Evolutionary conservation across 805 yeast genomes (phyloP), one percentile per base, ranked within the genome.

Genomic region (Starmerella khaoyaiensis): DNA sequence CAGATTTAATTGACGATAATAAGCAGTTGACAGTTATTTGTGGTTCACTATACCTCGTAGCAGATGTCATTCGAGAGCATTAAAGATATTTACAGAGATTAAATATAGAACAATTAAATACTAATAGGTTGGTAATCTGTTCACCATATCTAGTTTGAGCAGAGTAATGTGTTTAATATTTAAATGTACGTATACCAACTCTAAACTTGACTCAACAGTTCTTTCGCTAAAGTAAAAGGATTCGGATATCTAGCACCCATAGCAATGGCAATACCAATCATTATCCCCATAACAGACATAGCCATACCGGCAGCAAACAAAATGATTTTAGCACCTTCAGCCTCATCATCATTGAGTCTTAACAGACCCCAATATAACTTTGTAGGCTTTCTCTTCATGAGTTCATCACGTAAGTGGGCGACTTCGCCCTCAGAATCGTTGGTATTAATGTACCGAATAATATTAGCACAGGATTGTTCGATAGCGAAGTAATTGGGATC

Each of bases 401-500:
- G 14, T 30, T 28, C 37, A 19, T 19, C n/a, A 14, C 39, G 36
- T 12, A 19, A n/a, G 16, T 19, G 11, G 12, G 42, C 36, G 8
- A 50, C 47, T 25, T 34, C 37, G 34, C 41, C 36, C 35, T 33
- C 21, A 34, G 36, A 37, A 35, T 47, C 50, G 39, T 54, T 40
- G 31, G 50, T 42, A 39, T 87, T 94, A 51, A 87, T 76, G 59
- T 73, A 79, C 62, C 81, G 94, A 53, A 83, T 94, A 46, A 90
- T 73, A 58, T 80, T 79, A 36, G 90, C 94, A 58, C 94, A 79
- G 46, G 73, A 72, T 47, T 82, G 72, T 50, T 93, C 93, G 48
- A 90, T 71, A 42, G 74, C 71, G 53, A 86, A 65, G 60, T 81
- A 87, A 62, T 79, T 79, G 45, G 94, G 93, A 62, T 87, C 97